Base-by-base conservation (phyloP, 2,329 filamentous ascomycete genomes). In the Ceratocystiopsis sp. region DNA sequence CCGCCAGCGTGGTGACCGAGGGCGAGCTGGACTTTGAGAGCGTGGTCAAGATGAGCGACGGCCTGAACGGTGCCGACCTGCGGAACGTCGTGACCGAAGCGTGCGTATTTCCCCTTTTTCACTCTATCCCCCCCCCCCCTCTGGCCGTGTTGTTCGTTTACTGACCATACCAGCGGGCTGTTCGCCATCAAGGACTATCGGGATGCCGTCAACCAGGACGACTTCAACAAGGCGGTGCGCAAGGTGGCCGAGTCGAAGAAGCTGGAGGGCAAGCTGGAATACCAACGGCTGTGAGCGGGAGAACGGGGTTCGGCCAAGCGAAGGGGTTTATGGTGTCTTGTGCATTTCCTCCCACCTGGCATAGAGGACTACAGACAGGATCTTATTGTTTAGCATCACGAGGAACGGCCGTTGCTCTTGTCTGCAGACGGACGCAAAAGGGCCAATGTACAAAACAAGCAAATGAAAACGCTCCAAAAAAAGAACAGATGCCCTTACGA, bases 21-120 rank as follows among this genome's bases (percentile, higher is more conserved):
- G 91, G 89, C 1, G 91, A 98, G 49, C 85, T 98, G 57, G 93
- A 98, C 61, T 98, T 93, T 58, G 91, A 98, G 73, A 95, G 85
- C 55, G 86, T 98, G 47, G 91, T 98, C 52, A 98, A 98, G 78
- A 98, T 98, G 91, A 95, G 87, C 54, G 91, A 98, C 57, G 87
- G 89, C 25, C 73, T 98, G 55, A 98, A 98, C 63, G 91, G 91
- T 59, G 91, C 91, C 41, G 91, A 98, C 75, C 65, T 98, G 68
- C 74, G 91, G 57, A 98, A 98, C 59, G 87, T 98, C 42, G 87
- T 98, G 42, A 98, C 91, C 14, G 91, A 98, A 71, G 91, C 91
- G 85, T 93, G 74, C 70, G 85, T 78, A 7, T 8, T 16, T 32
- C 16, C 5, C 33, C 29, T 15, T 15, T 29, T 38, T 13, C 14